Conservation (phyloP, 345 rosid species). For the Schrenkiella parvula region DNA sequence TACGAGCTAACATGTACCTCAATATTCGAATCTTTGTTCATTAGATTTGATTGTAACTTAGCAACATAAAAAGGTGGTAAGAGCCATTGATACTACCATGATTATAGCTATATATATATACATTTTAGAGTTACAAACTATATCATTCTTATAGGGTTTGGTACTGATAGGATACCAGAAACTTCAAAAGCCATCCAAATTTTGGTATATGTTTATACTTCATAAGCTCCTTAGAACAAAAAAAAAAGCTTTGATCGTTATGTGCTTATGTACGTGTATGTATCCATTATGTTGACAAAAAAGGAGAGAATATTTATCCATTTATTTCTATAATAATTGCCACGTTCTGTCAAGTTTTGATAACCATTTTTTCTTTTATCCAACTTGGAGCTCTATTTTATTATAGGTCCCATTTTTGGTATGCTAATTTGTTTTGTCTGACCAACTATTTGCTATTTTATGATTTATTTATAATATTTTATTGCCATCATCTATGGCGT, state of each 20-base stretch:
- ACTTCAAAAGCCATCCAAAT: neutral
- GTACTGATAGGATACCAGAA: neutral
- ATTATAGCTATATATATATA: slow-evolving; percentile 10
- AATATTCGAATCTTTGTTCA: slow-evolving; percentile 5
- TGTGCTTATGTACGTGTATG: neutral
- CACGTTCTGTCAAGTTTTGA: slow-evolving; percentile 15
- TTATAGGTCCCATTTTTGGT: neutral
- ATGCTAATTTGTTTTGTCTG: slow-evolving; percentile 20
- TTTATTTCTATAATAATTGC: neutral
- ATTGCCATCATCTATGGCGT: slow-evolving; percentile 5
- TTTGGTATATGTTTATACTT: neutral
- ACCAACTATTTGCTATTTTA: slow-evolving; percentile 9
- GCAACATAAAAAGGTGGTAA: neutral
- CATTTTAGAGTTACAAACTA: neutral
- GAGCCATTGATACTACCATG: neutral
- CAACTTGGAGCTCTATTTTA: slow-evolving; percentile 22
- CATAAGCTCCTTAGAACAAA: neutral
- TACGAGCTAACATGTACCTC: slow-evolving; percentile 12
- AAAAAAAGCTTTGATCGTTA: neutral
- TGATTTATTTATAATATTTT: neutral
- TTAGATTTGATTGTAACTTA: slow-evolving; percentile 4
- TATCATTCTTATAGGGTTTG: too few relatives aligned
- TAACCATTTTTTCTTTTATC: slow-evolving; percentile 13
- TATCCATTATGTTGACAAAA: too few relatives aligned
- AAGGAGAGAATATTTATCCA: too few relatives aligned